phyloP scores from a whole-genome alignment of 371 early-diverging fungal genomes.

The Mucor racemosus region DNA sequence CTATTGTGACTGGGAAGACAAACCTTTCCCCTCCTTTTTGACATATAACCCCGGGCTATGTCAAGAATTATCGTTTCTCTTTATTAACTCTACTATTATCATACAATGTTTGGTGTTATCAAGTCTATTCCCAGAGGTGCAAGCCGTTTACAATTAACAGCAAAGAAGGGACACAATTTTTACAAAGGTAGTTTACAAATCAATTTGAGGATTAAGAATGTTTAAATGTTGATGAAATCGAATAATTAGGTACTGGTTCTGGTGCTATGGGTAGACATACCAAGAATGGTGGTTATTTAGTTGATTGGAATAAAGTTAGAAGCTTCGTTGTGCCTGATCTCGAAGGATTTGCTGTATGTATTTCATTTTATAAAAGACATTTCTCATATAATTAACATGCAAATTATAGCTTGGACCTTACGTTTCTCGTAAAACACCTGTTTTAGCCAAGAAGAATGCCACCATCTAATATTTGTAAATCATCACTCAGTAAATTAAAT shows the following conservation, averaged over 20 bases:
- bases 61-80: background rate
- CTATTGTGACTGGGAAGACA: background rate
- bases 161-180: slow-evolving; percentile 83
- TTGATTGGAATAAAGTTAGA: slow-evolving; percentile 78
- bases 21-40: background rate
- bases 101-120: slow-evolving; percentile 73
- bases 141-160: slow-evolving; percentile 73
- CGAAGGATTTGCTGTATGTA: slow-evolving; percentile 67
- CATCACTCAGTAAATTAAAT: background rate
- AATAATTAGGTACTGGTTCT: slow-evolving; percentile 70
- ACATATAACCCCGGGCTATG: slow-evolving; percentile 4
- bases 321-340: slow-evolving; percentile 84
- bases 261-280: slow-evolving; percentile 88
- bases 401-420: slow-evolving; percentile 66
- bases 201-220: background rate
- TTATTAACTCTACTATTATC: background rate
- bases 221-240: background rate
- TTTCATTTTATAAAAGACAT: background rate
- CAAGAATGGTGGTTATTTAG: slow-evolving; percentile 74
- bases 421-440: slow-evolving; percentile 67
- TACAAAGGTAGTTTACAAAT: slow-evolving; percentile 69
- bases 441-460: slow-evolving; percentile 15
- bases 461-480: slow-evolving; percentile 1
- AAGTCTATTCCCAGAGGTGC: slow-evolving; percentile 77
- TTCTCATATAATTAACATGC: background rate